Conservation (phyloP, 768 basidiomycete species). For the Mycena rebaudengoi region DNA sequence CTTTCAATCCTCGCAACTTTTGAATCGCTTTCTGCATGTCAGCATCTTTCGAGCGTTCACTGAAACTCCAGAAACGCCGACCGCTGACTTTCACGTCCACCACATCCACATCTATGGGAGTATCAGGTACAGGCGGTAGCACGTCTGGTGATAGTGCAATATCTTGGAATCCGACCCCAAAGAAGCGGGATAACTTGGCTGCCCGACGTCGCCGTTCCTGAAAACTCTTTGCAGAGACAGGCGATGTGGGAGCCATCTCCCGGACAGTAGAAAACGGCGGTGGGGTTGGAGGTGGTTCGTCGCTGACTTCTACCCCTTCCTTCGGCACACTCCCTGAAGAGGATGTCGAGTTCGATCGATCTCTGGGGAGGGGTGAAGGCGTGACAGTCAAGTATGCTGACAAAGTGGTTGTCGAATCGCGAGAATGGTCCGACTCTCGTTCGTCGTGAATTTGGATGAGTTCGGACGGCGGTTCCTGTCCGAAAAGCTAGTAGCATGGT, state of each 20-base stretch:
- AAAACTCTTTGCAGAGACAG: slow-evolving; percentile 19
- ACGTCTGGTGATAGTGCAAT: slow-evolving; percentile 39
- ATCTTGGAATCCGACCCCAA: slow-evolving; percentile 60
- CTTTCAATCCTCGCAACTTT: slow-evolving; percentile 53
- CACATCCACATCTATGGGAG: slow-evolving; percentile 21
- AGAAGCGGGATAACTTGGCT: slow-evolving; percentile 66
- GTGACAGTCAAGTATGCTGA: background rate
- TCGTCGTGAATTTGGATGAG: slow-evolving; percentile 46
- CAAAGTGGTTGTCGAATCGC: slow-evolving; percentile 32
- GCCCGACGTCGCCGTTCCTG: slow-evolving; percentile 52
- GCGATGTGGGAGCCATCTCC: background rate
- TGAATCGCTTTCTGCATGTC: slow-evolving; percentile 53
- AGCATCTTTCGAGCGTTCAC: slow-evolving; percentile 41
- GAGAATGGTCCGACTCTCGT: slow-evolving; percentile 11
- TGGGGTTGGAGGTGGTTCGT: background rate
- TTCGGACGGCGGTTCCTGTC: slow-evolving; percentile 55
- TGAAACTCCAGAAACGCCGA: slow-evolving; percentile 51
- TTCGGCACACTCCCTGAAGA: slow-evolving; percentile 4
- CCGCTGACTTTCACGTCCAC: slow-evolving; percentile 51
- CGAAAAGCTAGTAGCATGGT: slow-evolving; percentile 50
- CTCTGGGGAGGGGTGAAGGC: slow-evolving; percentile 9
- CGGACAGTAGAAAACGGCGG: slow-evolving; percentile 17
- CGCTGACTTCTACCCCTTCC: background rate
- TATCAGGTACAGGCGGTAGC: background rate
- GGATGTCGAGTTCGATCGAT: slow-evolving; percentile 22